Conservation (phyloP, 345 rosid species). For the Acer negundo region DNA sequence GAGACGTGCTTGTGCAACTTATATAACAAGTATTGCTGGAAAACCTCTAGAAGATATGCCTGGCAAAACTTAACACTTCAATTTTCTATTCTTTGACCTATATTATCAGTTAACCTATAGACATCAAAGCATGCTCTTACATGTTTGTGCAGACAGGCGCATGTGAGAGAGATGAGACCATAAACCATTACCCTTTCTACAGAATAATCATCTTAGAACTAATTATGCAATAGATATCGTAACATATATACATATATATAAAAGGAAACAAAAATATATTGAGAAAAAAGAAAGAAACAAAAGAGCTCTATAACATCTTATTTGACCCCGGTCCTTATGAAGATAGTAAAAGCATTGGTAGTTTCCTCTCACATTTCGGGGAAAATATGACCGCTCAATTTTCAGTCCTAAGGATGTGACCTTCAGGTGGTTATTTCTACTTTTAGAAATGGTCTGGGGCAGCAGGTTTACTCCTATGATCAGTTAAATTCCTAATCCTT, state of each 20-base stretch:
- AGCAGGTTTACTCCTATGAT: neutral
- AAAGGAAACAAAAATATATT: too few relatives aligned
- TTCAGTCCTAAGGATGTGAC: neutral
- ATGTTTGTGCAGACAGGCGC: neutral
- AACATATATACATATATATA: too few relatives aligned
- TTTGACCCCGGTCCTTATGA: too few relatives aligned
- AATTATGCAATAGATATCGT: too few relatives aligned
- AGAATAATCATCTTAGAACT: neutral
- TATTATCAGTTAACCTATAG: neutral
- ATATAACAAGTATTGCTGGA: too few relatives aligned
- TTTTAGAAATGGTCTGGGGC: neutral
- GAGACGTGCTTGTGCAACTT: neutral
- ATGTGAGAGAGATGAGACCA: neutral
- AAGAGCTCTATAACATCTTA: too few relatives aligned
- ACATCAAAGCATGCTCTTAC: neutral
- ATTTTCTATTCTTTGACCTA: neutral
- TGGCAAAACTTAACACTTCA: neutral
- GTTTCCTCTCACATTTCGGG: neutral
- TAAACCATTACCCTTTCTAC: neutral
- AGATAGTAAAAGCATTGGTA: neutral
- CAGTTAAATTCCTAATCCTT: neutral
- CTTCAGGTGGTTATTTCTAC: neutral
- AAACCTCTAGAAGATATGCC: neutral
- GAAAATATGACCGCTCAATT: neutral
- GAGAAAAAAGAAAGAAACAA: too few relatives aligned